Percentiles rank a stretch among this genome's conserved stretches.
Evolutionary conservation across 441 rosid species (phyloP).

Genomic region (Heliophila coronopifolia): DNA sequence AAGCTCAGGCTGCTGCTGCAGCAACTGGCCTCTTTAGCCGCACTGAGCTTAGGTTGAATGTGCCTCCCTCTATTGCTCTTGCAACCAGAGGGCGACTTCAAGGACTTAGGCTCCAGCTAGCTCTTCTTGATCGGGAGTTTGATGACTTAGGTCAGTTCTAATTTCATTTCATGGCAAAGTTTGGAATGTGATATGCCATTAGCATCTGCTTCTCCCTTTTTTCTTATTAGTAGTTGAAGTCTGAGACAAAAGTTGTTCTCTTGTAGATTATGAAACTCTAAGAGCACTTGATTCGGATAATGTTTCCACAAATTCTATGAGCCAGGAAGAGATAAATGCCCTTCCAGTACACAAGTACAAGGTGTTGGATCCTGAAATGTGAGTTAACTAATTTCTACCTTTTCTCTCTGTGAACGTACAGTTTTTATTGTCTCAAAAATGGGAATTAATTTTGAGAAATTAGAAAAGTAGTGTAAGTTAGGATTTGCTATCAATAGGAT

Average conservation of each 20-base stretch:
- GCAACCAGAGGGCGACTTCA: constrained; percentile 85
- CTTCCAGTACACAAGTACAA: constrained; percentile 79
- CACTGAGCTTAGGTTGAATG: constrained; percentile 72
- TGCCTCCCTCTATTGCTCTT: constrained; percentile 76
- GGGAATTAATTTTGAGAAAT: background rate
- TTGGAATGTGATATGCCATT: background rate
- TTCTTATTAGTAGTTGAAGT: background rate
- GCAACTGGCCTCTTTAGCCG: constrained; percentile 75
- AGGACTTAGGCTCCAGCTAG: constrained; percentile 84
- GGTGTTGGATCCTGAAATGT: constrained; percentile 52
- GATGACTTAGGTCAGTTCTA: constrained; percentile 60
- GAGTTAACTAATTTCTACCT: constrained; percentile 25
- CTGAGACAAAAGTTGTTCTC: background rate
- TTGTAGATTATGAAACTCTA: constrained; percentile 77
- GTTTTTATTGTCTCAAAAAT: background rate
- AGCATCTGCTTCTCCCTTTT: background rate
- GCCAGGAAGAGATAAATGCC: constrained; percentile 76
- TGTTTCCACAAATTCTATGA: constrained; percentile 62
- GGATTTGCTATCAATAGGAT: background rate
- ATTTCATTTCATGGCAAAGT: background rate
- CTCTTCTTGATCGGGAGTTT: constrained; percentile 80
- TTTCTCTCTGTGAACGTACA: background rate
- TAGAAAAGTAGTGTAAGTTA: background rate
- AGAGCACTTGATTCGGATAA: constrained; percentile 83
- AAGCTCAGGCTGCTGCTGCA: constrained; percentile 80